These are phyloP conservation scores for Leptodontidium sp. DNA, from an alignment of 2,329 filamentous ascomycete genomes.

Conservation along the genomic window DNA sequence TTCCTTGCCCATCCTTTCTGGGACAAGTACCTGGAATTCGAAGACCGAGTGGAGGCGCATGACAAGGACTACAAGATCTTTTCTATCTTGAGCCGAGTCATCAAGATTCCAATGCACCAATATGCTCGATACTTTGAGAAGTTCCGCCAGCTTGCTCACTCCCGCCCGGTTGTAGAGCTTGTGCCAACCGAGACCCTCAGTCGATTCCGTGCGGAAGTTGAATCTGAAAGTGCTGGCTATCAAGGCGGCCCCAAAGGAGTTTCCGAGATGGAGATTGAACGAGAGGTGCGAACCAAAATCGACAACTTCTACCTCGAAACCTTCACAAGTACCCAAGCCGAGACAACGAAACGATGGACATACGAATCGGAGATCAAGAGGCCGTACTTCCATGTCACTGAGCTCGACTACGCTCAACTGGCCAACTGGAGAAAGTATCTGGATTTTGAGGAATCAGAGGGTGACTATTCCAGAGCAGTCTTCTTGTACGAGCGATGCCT, in stretches of 20 bases:
- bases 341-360: constrained; percentile 92
- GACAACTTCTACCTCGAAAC: constrained; percentile 82
- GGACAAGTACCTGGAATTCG: constrained; percentile 99
- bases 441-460: constrained; percentile 91
- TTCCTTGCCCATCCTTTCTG: constrained; percentile 96
- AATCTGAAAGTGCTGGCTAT: constrained; percentile 65
- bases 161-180: constrained; percentile 76
- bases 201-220: constrained; percentile 75
- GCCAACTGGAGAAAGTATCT: constrained; percentile 95
- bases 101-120: constrained; percentile 93
- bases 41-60: constrained; percentile 85
- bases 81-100: constrained; percentile 80
- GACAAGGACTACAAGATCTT: constrained; percentile 88
- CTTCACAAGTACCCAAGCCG: constrained; percentile 82
- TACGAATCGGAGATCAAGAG: constrained; percentile 95
- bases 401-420: constrained; percentile 85
- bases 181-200: constrained; percentile 72
- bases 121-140: constrained; percentile 95
- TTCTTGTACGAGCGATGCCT: constrained; percentile 95
- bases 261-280: constrained; percentile 78
- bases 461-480: constrained; percentile 75
- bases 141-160: constrained; percentile 80
- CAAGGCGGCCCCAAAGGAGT: constrained; percentile 62
- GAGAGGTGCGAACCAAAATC: constrained; percentile 80
- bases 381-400: constrained; percentile 95